Percentiles rank a stretch among this genome's conserved stretches.
Evolutionary conservation across 768 basidiomycete genomes (phyloP).

Genomic region (Hygrophorus pudorinus): DNA sequence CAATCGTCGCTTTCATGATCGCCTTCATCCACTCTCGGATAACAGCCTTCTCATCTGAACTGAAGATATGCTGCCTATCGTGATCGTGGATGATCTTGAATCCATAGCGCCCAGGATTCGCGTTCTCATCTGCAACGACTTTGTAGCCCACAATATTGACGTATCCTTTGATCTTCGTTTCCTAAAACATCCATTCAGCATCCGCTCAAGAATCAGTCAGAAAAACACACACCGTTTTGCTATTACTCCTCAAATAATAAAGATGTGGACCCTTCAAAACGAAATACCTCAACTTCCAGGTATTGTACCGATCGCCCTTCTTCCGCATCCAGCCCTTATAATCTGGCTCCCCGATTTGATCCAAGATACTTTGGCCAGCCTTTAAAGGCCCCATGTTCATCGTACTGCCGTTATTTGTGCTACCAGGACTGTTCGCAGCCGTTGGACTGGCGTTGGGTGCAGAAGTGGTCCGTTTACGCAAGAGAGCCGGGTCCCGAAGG

Average conservation of each 20-base stretch:
- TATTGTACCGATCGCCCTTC: constrained; percentile 86
- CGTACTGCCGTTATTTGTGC: constrained; percentile 4
- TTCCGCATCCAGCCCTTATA: constrained; percentile 93
- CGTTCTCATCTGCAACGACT: constrained; percentile 85
- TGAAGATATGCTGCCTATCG: constrained; percentile 85
- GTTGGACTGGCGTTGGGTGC: constrained; percentile 15
- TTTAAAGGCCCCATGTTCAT: constrained; percentile 31
- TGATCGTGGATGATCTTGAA: constrained; percentile 88
- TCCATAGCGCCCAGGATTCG: constrained; percentile 87
- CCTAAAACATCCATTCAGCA: constrained; percentile 31
- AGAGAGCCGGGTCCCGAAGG: constrained; percentile 24
- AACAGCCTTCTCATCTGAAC: constrained; percentile 74
- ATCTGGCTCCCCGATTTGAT: constrained; percentile 88
- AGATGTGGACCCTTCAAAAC: constrained; percentile 87
- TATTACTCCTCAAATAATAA: constrained; percentile 77
- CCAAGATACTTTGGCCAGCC: constrained; percentile 65
- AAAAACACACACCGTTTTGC: constrained; percentile 37
- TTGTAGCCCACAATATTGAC: constrained; percentile 88
- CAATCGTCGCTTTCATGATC: constrained; percentile 97
- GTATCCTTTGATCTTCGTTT: constrained; percentile 94
- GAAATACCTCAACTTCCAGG: constrained; percentile 89
- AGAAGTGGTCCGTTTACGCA: constrained; percentile 50
- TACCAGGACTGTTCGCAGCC: constrained; percentile 4
- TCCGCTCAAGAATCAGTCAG: neutral
- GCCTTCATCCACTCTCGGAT: constrained; percentile 99